Evolutionary conservation across 148 eudicot genomes (phyloP).

Genomic region (Heliosperma pusillum): DNA sequence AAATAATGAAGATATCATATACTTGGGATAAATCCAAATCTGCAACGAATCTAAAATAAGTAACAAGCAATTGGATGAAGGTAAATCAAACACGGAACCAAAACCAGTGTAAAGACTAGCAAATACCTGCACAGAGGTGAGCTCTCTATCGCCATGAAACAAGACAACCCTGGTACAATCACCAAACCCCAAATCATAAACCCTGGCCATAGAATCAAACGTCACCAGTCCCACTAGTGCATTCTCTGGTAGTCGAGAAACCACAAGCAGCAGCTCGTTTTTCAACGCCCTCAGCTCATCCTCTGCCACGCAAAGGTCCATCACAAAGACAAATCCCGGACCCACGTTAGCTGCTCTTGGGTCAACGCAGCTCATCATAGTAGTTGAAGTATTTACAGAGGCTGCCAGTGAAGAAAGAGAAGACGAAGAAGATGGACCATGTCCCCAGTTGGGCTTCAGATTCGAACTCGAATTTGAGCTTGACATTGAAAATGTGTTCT

Average conservation of each 20-base stretch:
- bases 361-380: slow-evolving; percentile 23
- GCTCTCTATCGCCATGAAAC: slow-evolving; percentile 78
- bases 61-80: neutral
- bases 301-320: slow-evolving; percentile 64
- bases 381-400: slow-evolving; percentile 29
- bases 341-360: slow-evolving; percentile 35
- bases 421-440: slow-evolving; percentile 35
- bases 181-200: slow-evolving; percentile 73
- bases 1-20: neutral
- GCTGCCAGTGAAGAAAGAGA: slow-evolving; percentile 35
- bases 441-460: slow-evolving; percentile 20
- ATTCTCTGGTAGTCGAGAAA: slow-evolving; percentile 67
- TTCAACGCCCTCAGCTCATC: slow-evolving; percentile 71
- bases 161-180: slow-evolving; percentile 73
- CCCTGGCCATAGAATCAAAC: slow-evolving; percentile 79
- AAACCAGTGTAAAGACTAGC: neutral
- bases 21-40: neutral
- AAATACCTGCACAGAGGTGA: slow-evolving; percentile 64
- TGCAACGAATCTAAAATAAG: neutral
- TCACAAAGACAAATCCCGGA: slow-evolving; percentile 76
- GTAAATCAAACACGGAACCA: neutral
- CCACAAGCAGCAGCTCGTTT: slow-evolving; percentile 60
- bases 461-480: slow-evolving; percentile 11
- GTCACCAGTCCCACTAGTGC: slow-evolving; percentile 75
- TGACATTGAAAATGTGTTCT: slow-evolving; percentile 18